Evolutionary conservation across 2,329 filamentous ascomycete genomes (phyloP), one percentile per base, ranked within the genome.

Genomic region (Trichoderma sp.): DNA sequence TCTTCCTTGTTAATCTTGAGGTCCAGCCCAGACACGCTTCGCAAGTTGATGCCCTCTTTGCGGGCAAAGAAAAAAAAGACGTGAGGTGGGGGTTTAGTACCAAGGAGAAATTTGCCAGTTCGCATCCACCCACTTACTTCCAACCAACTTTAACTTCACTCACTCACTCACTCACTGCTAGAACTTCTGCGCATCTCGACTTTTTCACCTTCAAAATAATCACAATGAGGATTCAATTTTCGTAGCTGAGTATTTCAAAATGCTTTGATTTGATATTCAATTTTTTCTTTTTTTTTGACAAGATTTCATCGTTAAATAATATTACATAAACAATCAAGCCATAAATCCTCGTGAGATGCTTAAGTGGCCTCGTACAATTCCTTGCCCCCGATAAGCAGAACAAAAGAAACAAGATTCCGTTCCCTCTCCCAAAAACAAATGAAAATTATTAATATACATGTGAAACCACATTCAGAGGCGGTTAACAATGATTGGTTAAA

Each of bases 301-400:
- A 24, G 28, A 60, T 52, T 64, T 54, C 30, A 26, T 63, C 51
- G 43, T 30, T 16, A 43, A 43, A 43, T 54, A 55, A 14, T 64
- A 55, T 55, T 64, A 64, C 60, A 55, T 43, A 64, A 64, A 49
- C 46, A 49, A 49, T 13, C 49, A 64, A 64, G 60, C 60, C 60
- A 55, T 64, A 52, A 52, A 55, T 64, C 32, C 18, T 64, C 60
- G 43, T 64, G 51, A 64, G 24, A 64, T 64, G 60, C 34, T 51
- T 13, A 34, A 24, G 34, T 64, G 60, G 60, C 60, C 49, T 64
- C 60, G 39, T 64, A 64, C 59, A 49, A 43, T 49, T 51, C 59
- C 46, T 61, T 46, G 30, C 43, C 24, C 46, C 59, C 58, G 26
- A 28, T 54, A 43, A n/a, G 6, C 39, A n/a, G 39, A n/a, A 32